Evolutionary conservation across 2,329 filamentous ascomycete species (phyloP), one percentile per base, ranked within the genome.

Genomic region (Zymoseptoria tritici): DNA sequence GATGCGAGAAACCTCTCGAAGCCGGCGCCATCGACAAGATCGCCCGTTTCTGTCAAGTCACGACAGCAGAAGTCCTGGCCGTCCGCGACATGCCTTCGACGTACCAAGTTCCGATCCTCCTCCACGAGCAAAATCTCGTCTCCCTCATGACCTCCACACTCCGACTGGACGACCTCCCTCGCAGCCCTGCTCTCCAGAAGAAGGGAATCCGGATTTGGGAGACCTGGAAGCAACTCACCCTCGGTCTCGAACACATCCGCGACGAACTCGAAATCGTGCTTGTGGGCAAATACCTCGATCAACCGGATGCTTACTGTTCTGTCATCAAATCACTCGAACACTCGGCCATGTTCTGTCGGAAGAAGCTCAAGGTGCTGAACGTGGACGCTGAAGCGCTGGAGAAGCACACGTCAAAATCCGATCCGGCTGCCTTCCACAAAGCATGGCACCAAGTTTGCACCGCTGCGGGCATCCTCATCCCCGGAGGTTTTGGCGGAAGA

Each of bases 21-120:
- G 80, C 85, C 46, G 77, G 79, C 8, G 93, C 91, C 0, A 86
- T 93, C 55, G 82, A 88, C 64, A 97, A 99, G 79, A 91, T 99
- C 64, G 91, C 93, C 62, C 84, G 85, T 70, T 90, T 87, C 76
- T 97, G 93, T 75, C 90, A 96, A 72, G 88, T 97, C 54, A 90
- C 95, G 57, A 78, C 83, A 9, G 83, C 91, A 66, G 91, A 97
- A 72, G 91, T 97, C 51, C 80, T 97, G 63, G 89, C 85, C 9
- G 92, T 99, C 9, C 87, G 88, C 67, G 88, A 97, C 73, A 90
- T 97, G 76, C 81, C 87, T 20, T 91, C 91, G 11, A 95, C 90
- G 56, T 99, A 99, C 76, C 92, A 96, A 66, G 93, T 97, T 2
- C 94, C 94, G 0, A 81, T 97, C n/a, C 87, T 97, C 22, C 86